A percentile compares a stretch with the other conserved stretches of the same genome.
These are phyloP conservation scores for Debaryomyces fabryi DNA, from an alignment of 1,139 yeast genomes.

Conservation along the genomic window DNA sequence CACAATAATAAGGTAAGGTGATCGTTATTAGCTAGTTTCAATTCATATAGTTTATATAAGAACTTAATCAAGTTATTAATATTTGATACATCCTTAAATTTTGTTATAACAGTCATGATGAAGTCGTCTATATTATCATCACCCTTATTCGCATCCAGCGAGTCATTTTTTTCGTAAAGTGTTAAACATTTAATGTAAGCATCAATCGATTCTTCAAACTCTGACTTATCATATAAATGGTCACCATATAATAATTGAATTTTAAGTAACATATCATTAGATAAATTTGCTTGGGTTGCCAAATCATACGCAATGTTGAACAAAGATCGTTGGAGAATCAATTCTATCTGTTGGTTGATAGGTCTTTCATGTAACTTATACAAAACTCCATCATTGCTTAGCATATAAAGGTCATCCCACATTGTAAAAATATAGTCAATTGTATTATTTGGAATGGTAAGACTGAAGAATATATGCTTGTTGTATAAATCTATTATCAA, in stretches of 20 bases:
- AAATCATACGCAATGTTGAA: slow-evolving; percentile 74
- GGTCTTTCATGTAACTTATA: slow-evolving; percentile 70
- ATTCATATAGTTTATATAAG: slow-evolving; percentile 57
- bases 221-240: slow-evolving; percentile 64
- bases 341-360: slow-evolving; percentile 66
- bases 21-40: slow-evolving; percentile 62
- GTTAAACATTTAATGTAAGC: slow-evolving; percentile 57
- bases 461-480: slow-evolving; percentile 70
- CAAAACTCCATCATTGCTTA: slow-evolving; percentile 77
- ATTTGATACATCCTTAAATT: slow-evolving; percentile 83
- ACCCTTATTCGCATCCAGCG: slow-evolving; percentile 8
- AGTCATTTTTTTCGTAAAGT: slow-evolving; percentile 18
- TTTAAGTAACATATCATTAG: slow-evolving; percentile 41
- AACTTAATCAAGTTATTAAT: slow-evolving; percentile 67
- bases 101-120: slow-evolving; percentile 77
- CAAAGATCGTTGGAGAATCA: slow-evolving; percentile 69
- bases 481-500: slow-evolving; percentile 68
- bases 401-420: slow-evolving; percentile 59
- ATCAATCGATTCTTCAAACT: slow-evolving; percentile 67
- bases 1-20: slow-evolving; percentile 83
- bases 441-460: slow-evolving; percentile 66
- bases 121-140: slow-evolving; percentile 46
- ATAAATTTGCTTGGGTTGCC: slow-evolving; percentile 53
- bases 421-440: slow-evolving; percentile 54
- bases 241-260: slow-evolving; percentile 76